phyloP scores from a whole-genome alignment of 1,284 basidiomycete genomes.

The Boletellus deceptivus region DNA sequence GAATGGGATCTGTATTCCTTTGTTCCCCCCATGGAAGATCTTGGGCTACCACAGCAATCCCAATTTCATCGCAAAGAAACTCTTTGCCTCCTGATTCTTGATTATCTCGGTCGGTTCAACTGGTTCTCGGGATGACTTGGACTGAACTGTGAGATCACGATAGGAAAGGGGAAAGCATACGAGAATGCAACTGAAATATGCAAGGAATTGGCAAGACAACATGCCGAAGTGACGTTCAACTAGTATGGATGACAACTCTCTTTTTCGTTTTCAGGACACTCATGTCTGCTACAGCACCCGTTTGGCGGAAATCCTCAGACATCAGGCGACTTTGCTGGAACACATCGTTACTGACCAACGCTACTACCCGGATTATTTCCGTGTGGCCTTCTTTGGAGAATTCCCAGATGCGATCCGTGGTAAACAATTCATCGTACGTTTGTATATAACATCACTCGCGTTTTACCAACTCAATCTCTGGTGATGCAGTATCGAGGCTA shows the following conservation, averaged over 20 bases:
- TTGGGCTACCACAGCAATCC: conserved; percentile 88
- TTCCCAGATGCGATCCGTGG: conserved; percentile 83
- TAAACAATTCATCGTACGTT: conserved; percentile 82
- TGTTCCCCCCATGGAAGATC: conserved; percentile 81
- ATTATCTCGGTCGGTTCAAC: conserved; percentile 72
- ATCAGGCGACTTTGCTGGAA: conserved; percentile 81
- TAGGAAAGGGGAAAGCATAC: conserved; percentile 94
- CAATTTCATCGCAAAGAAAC: conserved; percentile 95
- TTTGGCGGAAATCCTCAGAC: conserved; percentile 80
- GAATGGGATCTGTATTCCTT: conserved; percentile 83
- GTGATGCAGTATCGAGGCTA: conserved; percentile 77
- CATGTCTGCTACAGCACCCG: conserved; percentile 50
- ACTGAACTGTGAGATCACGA: conserved; percentile 8
- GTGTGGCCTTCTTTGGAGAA: conserved; percentile 90
- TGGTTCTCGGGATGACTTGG: neutral
- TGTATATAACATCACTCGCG: neutral
- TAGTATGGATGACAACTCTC: conserved; percentile 57
- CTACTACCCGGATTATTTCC: conserved; percentile 90
- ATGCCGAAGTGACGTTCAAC: conserved; percentile 85
- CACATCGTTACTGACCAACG: conserved; percentile 81
- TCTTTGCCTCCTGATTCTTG: conserved; percentile 79
- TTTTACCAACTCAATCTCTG: conserved; percentile 1
- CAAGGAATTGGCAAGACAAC: conserved; percentile 84
- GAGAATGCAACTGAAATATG: conserved; percentile 93
- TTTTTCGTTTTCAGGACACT: conserved; percentile 1